Evolutionary conservation across 2,329 filamentous ascomycete genomes (phyloP), one percentile per base, ranked within the genome.

Genomic region (Trichoderma gracile): DNA sequence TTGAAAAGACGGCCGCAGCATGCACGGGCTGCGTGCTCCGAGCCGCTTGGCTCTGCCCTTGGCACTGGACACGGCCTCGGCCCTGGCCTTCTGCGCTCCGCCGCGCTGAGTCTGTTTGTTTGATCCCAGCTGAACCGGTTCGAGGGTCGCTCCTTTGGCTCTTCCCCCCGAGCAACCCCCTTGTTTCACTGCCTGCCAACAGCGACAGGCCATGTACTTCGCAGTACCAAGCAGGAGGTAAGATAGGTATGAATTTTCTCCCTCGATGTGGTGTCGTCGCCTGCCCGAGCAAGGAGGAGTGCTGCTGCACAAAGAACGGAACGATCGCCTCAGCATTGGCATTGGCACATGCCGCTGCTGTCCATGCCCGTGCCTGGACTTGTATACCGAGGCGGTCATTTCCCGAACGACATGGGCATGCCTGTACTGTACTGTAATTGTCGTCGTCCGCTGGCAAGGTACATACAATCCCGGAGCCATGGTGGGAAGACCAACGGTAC

Each of bases 1-100:
- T 72, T 73, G 74, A 75, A 78, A 75, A 75, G 69, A 65, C 70
- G 76, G 76, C 76, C 76, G 76, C 76, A 78, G 75, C 66, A 73
- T 72, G 73, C 74, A 75, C 69, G 64, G 72, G 69, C 70, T 68
- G 67, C 71, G 71, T 73, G 73, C 67, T 66, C 58, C n/a, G 10
- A 19, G 30, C 30, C 12, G 17, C 30, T 21, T n/a, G 19, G 40
- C 53, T 17, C 46, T 40, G 58, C n/a, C n/a, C 25, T 30, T 25
- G 30, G 27, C 27, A 6, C 21, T n/a, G 10, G 47, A 14, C 33
- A 14, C 33, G 33, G 12, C 33, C 46, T 30, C 30, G 19, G 15
- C 23, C 9, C 5, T 40, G 15, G 21, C 10, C 52, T 21, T 33
- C 21, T 9, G 21, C 17, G 30, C 14, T 38, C 38, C 14, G 25